Evolutionary conservation across 176 grass and related monocot genomes (phyloP).

Genomic region (Hordeum vulgare): DNA sequence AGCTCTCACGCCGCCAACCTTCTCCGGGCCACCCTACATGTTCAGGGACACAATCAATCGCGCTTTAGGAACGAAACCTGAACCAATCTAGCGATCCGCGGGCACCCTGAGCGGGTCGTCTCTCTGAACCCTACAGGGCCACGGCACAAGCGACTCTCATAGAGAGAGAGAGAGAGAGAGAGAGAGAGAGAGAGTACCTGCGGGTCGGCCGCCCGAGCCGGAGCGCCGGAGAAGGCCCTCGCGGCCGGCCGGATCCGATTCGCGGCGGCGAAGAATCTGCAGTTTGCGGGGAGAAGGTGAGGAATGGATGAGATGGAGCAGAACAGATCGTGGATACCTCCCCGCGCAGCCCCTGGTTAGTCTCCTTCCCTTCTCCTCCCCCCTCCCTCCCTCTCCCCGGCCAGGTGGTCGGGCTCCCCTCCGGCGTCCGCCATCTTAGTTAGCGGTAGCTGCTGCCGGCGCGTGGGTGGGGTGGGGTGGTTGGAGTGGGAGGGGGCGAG

Average conservation of each 20-base stretch:
- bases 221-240: conserved; percentile 11
- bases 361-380: too few species aligned
- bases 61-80: neutral
- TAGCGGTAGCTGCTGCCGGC: too few species aligned
- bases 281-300: neutral
- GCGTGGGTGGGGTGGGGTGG: too few species aligned
- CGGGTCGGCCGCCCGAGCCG: neutral
- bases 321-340: neutral
- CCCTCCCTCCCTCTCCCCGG: too few species aligned
- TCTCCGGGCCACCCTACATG: conserved; percentile 27
- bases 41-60: neutral
- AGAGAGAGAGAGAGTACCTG: conserved; percentile 26
- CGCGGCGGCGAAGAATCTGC: conserved; percentile 27
- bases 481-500: too few species aligned
- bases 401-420: too few species aligned
- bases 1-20: too few species aligned
- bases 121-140: neutral
- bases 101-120: neutral
- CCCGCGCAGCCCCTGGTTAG: too few species aligned
- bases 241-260: conserved; percentile 11
- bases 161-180: too few species aligned
- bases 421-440: too few species aligned
- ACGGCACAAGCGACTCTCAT: neutral
- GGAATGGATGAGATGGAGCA: neutral
- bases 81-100: neutral